Evolutionary conservation across 768 basidiomycete genomes (phyloP), one percentile per base, ranked within the genome.

Genomic region (Boletales sp.): DNA sequence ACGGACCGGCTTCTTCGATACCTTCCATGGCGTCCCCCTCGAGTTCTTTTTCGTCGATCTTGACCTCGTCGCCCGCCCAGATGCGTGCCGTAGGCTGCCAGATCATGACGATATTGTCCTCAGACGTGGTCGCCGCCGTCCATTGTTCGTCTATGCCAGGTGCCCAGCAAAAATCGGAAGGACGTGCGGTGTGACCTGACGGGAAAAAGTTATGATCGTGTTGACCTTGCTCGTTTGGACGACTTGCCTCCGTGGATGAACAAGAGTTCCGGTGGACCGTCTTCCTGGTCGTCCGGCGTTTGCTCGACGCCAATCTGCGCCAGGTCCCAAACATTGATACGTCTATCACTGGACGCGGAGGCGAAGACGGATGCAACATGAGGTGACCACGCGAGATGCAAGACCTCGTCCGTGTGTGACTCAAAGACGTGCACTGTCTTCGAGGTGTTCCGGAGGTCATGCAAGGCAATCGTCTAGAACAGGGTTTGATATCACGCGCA

Each of bases 1-100:
- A 57, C n/a, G 65, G 54, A 5, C 51, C 57, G 18, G 56, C 45
- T 57, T 68, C 49, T 66, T 89, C 87, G 5, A 88, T 60, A 21
- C 85, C 88, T 60, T 90, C 80, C 88, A 90, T 90, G 11, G 78
- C 76, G 53, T 87, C 86, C 40, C 74, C 74, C 65, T 95, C 94
- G 47, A 97, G 74, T 62, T 95, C 91, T 66, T 85, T 86, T 54
- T 87, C 86, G 50, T 90, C 83, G 29, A 95, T 77, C 60, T 82
- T 87, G 50, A 93, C 83, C 57, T 86, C 87, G 45, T 93, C 94
- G 3, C 90, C 90, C 3, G 91, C 90, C 84, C 91, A 94, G 30
- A 97, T 84, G 18, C 91, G 87, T 80, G 91, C 88, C 15, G 89
- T 92, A 14, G 95, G 94, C 64, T 94, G 90, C 97, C 97, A 99